Evolutionary conservation across 371 early-diverging fungal species (phyloP), one percentile per base, ranked within the genome.

Genomic region (Capillidium heterosporum): DNA sequence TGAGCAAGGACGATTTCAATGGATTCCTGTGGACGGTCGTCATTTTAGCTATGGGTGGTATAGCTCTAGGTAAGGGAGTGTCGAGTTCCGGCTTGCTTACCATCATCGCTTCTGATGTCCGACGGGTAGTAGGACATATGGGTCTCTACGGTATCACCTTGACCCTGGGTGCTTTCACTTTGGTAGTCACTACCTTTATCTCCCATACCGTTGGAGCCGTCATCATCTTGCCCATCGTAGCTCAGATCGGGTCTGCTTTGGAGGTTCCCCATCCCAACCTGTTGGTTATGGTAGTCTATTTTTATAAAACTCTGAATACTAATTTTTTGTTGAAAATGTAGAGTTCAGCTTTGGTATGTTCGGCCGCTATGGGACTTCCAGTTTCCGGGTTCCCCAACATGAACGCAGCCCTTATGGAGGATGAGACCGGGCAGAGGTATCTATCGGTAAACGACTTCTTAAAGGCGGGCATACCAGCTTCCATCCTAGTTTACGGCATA

Each of bases 371-470:
- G 96, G 95, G 88, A 1, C 69, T 96, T 1, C 95, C 93, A 0
- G 89, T 96, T 2, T 89, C 84, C 1, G 89, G 91, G 0, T 94
- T 91, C 69, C 97, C 97, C 0, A 96, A 96, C 63, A 94, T 96
- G 91, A 88, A 86, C 57, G 93, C 95, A 13, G 81, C 92, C 49
- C 84, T 87, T 73, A 71, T 89, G 64, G 95, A 96, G 69, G 89
- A 93, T 66, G 78, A 76, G 2, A 77, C 84, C 40, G 95, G 95
- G n/a, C 75, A 71, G 48, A 89, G 86, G 27, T 96, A 90, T 62
- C 66, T 96, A 47, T 66, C 61, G 27, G 84, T 90, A 1, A 64
- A 63, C 42, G 95, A 96, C 65, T 95, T 96, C 60, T 57, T 94
- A 49, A 76, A 76, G 59, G 80, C 78, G 15, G 96, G 96, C 35